A percentile compares a stretch with the other conserved stretches of the same genome.
Conservation (phyloP, 169 alveolate species). For the Cryptosporidium canis region DNA sequence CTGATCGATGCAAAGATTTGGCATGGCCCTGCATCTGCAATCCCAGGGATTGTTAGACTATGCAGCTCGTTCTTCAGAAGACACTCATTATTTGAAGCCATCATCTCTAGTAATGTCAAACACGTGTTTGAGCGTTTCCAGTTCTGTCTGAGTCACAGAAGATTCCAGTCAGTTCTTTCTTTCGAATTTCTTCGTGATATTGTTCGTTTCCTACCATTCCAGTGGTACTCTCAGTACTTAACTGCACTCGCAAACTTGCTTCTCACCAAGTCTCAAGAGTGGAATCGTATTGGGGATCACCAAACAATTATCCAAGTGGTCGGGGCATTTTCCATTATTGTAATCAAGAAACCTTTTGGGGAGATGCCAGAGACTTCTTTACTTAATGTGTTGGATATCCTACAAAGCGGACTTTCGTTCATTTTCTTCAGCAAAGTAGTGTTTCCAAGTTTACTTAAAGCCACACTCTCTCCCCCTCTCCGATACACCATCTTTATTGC, state of each 20-base stretch:
- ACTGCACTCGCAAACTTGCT: slow-evolving; percentile 80
- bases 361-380: slow-evolving; percentile 8
- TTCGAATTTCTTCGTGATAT: slow-evolving; percentile 82
- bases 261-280: slow-evolving; percentile 75
- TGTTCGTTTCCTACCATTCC: slow-evolving; percentile 80
- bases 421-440: slow-evolving; percentile 54
- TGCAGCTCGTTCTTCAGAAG: slow-evolving; percentile 81
- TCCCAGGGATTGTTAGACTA: slow-evolving; percentile 83
- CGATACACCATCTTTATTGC: slow-evolving; percentile 39
- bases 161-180: slow-evolving; percentile 78
- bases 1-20: slow-evolving; percentile 49
- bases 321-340: slow-evolving; percentile 28
- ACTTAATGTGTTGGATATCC: slow-evolving; percentile 25
- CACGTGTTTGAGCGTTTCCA: slow-evolving; percentile 83
- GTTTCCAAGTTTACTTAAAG: slow-evolving; percentile 50
- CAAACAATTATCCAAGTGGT: slow-evolving; percentile 33
- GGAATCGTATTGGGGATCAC: slow-evolving; percentile 56
- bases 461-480: slow-evolving; percentile 51
- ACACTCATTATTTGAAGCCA: slow-evolving; percentile 78
- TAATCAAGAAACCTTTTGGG: slow-evolving; percentile 28
- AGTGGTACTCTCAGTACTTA: slow-evolving; percentile 78
- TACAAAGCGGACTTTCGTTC: slow-evolving; percentile 36
- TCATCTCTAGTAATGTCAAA: slow-evolving; percentile 78
- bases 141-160: slow-evolving; percentile 84
- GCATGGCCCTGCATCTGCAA: slow-evolving; percentile 61